Percentiles rank a stretch among this genome's conserved stretches.
phyloP scores from a whole-genome alignment of 1,139 yeast genomes.

The Kodamaea plutei region DNA sequence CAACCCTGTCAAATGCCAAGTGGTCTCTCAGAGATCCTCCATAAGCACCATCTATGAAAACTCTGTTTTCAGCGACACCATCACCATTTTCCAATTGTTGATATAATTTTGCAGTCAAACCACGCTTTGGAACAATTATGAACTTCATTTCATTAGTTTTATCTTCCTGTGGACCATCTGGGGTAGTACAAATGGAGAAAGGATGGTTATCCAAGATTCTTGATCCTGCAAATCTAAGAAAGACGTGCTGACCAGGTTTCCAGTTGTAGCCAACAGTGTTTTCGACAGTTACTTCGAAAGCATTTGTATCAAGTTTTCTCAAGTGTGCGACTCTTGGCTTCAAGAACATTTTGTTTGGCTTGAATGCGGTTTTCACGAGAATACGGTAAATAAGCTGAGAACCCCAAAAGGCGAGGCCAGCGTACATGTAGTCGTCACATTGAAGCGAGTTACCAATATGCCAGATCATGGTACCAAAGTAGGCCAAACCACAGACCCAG shows the following conservation, averaged over 20 bases:
- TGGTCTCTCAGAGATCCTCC: slow-evolving; percentile 55
- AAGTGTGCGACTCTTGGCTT: slow-evolving; percentile 44
- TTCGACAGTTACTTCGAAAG: slow-evolving; percentile 40
- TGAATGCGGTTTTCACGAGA: slow-evolving; percentile 48
- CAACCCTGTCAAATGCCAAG: slow-evolving; percentile 45
- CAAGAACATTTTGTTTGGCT: slow-evolving; percentile 40
- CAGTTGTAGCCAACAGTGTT: slow-evolving; percentile 40
- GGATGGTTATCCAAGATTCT: slow-evolving; percentile 57
- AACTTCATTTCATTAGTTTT: slow-evolving; percentile 37
- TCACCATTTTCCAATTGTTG: slow-evolving; percentile 22
- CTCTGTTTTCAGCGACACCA: slow-evolving; percentile 22
- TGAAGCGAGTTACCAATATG: slow-evolving; percentile 41
- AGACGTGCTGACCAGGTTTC: slow-evolving; percentile 62
- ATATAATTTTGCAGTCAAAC: slow-evolving; percentile 41
- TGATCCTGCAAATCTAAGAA: slow-evolving; percentile 45
- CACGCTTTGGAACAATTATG: slow-evolving; percentile 47
- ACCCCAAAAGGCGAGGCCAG: slow-evolving; percentile 54
- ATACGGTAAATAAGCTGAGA: slow-evolving; percentile 50
- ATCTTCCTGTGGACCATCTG: slow-evolving; percentile 15
- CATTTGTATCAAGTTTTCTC: slow-evolving; percentile 25
- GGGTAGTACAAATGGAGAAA: slow-evolving; percentile 47
- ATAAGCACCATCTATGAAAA: slow-evolving; percentile 59
- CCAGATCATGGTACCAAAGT: slow-evolving; percentile 49
- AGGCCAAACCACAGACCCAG: slow-evolving; percentile 57
- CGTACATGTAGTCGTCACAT: slow-evolving; percentile 50